Base-by-base conservation (phyloP, 176 grass and related monocot species). In the Elymus sibiricus region DNA sequence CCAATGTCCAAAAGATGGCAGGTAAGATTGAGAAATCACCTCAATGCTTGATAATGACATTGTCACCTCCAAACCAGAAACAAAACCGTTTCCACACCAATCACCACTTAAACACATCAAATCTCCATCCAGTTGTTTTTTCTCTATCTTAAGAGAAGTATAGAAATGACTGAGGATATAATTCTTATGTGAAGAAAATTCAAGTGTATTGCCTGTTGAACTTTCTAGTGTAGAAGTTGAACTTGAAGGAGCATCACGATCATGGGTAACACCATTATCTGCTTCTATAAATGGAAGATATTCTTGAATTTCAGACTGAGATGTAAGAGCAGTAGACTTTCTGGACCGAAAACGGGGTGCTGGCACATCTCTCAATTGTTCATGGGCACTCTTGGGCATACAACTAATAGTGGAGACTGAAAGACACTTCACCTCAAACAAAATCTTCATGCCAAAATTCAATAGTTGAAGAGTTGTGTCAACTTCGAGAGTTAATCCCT, bases 41-140 rank as follows among this genome's bases (percentile, higher is more conserved):
- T 92, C 89, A 46, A 96, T 88, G 83, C 82, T 85, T 68, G 91
- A 91, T 59, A 96, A 51, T 74, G 89, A 86, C 39, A 93, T 75
- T 31, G 67, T 9, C 42, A 93, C 60, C 86, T 96, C 89, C 70
- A 96, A 91, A 86, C 94, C 94, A 84, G 89, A 91, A 85, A 96
- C 53, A 86, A 77, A 90, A 90, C 85, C 91, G 59, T 34, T 88
- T 81, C 94, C 94, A 69, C 81, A 79, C 91, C 91, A 96, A 90
- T 88, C 79, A 81, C 89, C 90, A 74, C 65, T 82, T 60, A 88
- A 68, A 77, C 76, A 80, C 46, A 76, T 53, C 64, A 82, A 59
- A 72, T 84, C 82, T 51, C 74, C 81, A 78, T 83, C 70, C 74
- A 86, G 66, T 21, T 63, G 38, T 77, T 88, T 90, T 84, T 83